These are phyloP conservation scores for Letharia lupina DNA, from an alignment of 495 filamentous ascomycete genomes.

Conservation along the genomic window DNA sequence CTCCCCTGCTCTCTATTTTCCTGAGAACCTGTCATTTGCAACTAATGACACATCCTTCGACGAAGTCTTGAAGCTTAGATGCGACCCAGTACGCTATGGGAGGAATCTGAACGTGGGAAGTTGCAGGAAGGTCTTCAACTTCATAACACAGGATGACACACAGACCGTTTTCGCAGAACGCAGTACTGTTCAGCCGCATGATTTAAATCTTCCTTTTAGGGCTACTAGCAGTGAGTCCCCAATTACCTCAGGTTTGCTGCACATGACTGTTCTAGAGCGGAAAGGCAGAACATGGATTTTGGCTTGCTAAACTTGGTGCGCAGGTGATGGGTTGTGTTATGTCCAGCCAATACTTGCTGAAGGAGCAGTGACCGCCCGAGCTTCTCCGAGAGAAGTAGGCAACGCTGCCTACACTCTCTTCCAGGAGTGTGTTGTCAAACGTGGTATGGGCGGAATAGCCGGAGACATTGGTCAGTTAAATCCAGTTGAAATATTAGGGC, in stretches of 20 bases:
- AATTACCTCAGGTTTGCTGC: not conserved
- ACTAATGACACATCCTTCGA: not conserved
- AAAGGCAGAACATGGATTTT: not conserved
- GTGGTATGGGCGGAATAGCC: not conserved
- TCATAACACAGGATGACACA: not conserved
- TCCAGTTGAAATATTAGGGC: no score
- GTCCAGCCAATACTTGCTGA: not conserved
- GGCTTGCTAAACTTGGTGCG: not conserved
- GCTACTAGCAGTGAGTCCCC: not conserved
- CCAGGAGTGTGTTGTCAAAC: conserved; percentile 1
- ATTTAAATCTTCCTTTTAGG: not conserved
- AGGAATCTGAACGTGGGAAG: not conserved
- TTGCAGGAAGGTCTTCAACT: conserved; percentile 1
- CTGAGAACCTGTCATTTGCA: not conserved
- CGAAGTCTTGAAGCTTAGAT: not conserved
- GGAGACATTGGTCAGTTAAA: conserved; percentile 7
- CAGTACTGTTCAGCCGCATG: not conserved
- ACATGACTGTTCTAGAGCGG: not conserved
- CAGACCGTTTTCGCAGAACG: conserved; percentile 1
- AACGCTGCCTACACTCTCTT: not conserved
- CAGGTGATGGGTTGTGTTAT: conserved; percentile 1
- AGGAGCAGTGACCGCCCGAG: not conserved
- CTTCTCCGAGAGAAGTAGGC: not conserved
- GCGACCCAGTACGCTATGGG: not conserved
- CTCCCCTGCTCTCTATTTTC: not conserved